Percentiles rank a stretch among this genome's conserved stretches.
These are phyloP conservation scores for Psilocybe mexicana DNA, from an alignment of 1,284 basidiomycete genomes.

Conservation along the genomic window DNA sequence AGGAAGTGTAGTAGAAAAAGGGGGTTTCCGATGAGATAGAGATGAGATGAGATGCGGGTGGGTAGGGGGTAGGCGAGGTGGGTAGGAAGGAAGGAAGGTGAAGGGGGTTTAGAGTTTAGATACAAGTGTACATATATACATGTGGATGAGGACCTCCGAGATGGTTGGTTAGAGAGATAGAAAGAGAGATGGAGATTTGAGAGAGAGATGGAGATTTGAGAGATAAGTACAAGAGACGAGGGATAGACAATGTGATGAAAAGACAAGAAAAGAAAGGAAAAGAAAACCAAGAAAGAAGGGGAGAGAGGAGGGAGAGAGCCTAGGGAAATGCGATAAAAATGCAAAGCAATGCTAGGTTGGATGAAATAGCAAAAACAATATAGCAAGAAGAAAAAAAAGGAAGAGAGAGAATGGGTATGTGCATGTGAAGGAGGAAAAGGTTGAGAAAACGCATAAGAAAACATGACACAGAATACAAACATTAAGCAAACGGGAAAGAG, in stretches of 20 bases:
- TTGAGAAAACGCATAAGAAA: neutral
- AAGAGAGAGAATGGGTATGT: neutral
- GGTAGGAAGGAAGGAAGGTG: no score
- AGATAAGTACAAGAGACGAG: neutral
- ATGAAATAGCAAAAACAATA: neutral
- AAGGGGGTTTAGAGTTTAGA: neutral
- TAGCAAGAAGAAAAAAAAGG: neutral
- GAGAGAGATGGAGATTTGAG: no score
- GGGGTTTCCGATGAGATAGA: neutral
- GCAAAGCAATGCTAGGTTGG: neutral
- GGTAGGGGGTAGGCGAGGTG: neutral
- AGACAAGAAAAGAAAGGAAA: neutral
- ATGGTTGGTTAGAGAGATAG: neutral
- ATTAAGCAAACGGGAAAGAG: slow-evolving; percentile 1
- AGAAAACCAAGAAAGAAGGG: neutral
- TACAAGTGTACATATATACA: neutral
- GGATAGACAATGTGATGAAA: neutral
- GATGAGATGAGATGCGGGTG: no score
- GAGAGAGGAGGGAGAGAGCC: no score
- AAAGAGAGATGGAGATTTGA: neutral
- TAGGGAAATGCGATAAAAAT: neutral
- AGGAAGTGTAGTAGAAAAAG: neutral
- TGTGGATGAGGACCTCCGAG: neutral
- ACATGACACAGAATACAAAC: neutral
- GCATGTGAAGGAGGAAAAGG: neutral